Evolutionary conservation across 2,329 filamentous ascomycete species (phyloP), one percentile per base, ranked within the genome.

Genomic region (Rhynchosporium agropyri): DNA sequence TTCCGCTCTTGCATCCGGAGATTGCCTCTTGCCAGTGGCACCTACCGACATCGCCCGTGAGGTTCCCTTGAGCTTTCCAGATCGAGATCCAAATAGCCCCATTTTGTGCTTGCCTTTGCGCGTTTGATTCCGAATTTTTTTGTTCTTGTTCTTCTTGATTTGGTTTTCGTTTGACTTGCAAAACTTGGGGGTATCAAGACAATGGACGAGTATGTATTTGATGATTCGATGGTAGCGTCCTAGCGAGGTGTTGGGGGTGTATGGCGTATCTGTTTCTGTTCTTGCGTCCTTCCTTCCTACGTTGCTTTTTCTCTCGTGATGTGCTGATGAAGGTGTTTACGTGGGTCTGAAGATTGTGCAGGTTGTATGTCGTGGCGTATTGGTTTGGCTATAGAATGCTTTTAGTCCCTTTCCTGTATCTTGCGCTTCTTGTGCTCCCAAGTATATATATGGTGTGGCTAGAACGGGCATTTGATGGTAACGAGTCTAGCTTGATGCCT

Each of bases 171-270:
- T 15, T 54, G 33, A 26, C 20, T 20, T 20, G 20, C 20, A 20
- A 20, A 20, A 20, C 1, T 20, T 20, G 20, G 20, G 20, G 20
- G 1, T 20, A 20, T 20, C 20, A 20, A 20, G 1, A 20, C 20
- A 20, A 20, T 20, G 20, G 20, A 20, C 20, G 20, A 20, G 20
- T 20, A 20, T 20, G 20, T 20, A 20, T 20, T 45, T 54, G 31
- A 20, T 20, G 49, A 46, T 46, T 9, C 4, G 31, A 20, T 38
- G 50, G 38, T 2, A 42, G 51, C 51, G 36, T n/a, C 40, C 38
- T 36, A 54, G 51, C 51, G 33, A 42, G 51, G 51, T 54, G 51
- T 54, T 12, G 36, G 48, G 36, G 48, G 51, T 7, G 51, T 54
- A 40, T 54, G 51, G 51, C 51, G 51, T 54, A 28, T 54, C n/a